phyloP scores from a whole-genome alignment of 345 rosid genomes.

The Lumnitzera littorea region DNA sequence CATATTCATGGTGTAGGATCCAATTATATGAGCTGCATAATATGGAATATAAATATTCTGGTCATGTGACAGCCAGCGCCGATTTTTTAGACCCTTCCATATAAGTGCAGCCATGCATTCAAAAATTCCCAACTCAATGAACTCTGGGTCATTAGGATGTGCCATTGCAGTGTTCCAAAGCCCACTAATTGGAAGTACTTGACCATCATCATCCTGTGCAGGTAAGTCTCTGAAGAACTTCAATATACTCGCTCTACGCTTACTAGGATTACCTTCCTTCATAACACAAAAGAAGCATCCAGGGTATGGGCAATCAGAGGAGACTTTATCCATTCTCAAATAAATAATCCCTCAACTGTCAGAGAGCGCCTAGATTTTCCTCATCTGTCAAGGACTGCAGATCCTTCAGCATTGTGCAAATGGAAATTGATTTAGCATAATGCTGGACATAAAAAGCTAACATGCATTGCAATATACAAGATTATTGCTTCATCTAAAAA shows the following conservation, averaged over 20 bases:
- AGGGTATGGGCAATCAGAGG: constrained; percentile 93
- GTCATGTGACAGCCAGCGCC: constrained; percentile 93
- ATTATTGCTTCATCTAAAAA: no score
- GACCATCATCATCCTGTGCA: constrained; percentile 92
- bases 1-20: constrained; percentile 99
- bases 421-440: no score
- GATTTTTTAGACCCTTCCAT: constrained; percentile 94
- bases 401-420: no score
- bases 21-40: constrained; percentile 96
- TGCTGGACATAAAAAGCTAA: no score
- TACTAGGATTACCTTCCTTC: constrained; percentile 98
- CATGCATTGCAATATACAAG: no score
- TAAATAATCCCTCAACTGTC: no score
- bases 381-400: no score
- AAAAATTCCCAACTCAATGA: constrained; percentile 89
- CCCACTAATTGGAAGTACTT: constrained; percentile 97
- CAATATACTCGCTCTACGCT: constrained; percentile 81
- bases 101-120: constrained; percentile 95
- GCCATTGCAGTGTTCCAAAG: constrained; percentile 99
- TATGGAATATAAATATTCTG: constrained; percentile 97
- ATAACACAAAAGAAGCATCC: constrained; percentile 98
- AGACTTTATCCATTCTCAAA: constrained; percentile 60
- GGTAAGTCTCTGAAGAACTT: constrained; percentile 96
- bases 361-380: no score
- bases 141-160: constrained; percentile 97